Percentiles rank a stretch among this genome's conserved stretches.
Conservation (phyloP, 1,139 yeast species). For the Blastobotrys capitulatus region DNA sequence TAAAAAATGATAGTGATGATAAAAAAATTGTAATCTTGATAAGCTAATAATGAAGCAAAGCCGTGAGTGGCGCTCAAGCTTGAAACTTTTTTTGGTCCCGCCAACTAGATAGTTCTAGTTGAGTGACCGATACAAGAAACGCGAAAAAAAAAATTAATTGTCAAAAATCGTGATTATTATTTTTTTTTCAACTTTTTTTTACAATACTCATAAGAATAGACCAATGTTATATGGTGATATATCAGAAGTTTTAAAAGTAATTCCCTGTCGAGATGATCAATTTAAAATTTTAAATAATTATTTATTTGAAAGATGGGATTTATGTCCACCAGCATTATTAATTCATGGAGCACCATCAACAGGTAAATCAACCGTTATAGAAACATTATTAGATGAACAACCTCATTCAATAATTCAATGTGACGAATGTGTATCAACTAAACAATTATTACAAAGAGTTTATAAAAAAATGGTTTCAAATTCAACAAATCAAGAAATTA, state of each 20-base stretch:
- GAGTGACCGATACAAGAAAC: no score
- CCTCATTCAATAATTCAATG: slow-evolving; percentile 29
- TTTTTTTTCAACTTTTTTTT: neutral
- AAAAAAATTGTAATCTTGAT: neutral
- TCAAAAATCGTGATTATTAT: neutral
- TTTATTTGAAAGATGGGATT: slow-evolving; percentile 13
- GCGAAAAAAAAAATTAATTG: neutral
- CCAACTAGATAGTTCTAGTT: no score
- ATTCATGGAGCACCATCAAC: slow-evolving; percentile 33
- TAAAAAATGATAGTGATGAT: neutral
- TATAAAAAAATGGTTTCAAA: slow-evolving; percentile 26
- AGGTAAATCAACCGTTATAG: slow-evolving; percentile 30
- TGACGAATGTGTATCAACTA: slow-evolving; percentile 33
- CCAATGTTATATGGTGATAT: no score
- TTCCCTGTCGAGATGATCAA: slow-evolving; percentile 20
- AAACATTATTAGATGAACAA: slow-evolving; percentile 19
- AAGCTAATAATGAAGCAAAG: no score
- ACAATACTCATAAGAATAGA: no score
- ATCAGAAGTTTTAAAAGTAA: no score
- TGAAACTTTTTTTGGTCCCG: no score
- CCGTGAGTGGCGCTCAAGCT: no score
- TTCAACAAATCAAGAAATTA: neutral
- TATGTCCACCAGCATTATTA: slow-evolving; percentile 26
- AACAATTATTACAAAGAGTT: slow-evolving; percentile 34
- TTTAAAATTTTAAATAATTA: slow-evolving; percentile 19